Conservation (phyloP, 441 rosid species). For the Isatis lusitanica region DNA sequence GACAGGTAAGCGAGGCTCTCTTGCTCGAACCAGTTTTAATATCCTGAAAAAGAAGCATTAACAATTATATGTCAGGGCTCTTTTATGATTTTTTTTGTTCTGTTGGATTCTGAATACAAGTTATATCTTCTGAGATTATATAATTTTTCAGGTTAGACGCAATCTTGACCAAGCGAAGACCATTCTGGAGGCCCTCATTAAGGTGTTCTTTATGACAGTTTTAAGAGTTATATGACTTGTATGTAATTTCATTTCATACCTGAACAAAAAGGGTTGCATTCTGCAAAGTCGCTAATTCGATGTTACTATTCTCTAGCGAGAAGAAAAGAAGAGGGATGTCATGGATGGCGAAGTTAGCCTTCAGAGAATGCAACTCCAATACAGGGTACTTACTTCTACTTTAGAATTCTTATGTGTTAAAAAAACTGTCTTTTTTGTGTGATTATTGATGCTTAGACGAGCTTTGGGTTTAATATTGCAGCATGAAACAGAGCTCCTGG, state of each 20-base stretch:
- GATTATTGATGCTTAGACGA: neutral
- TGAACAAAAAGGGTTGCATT: conserved; percentile 12
- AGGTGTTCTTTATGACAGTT: conserved; percentile 52
- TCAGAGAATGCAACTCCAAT: conserved; percentile 87
- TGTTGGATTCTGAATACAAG: conserved; percentile 2
- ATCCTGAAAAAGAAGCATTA: neutral
- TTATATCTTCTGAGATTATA: conserved; percentile 15
- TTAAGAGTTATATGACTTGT: conserved; percentile 24
- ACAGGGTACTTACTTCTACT: conserved; percentile 53
- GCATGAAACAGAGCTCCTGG: conserved; percentile 86
- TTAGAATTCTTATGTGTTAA: neutral
- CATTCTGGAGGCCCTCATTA: conserved; percentile 81
- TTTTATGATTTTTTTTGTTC: neutral
- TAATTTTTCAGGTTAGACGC: conserved; percentile 76
- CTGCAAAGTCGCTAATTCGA: conserved; percentile 12
- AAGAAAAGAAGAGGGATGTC: conserved; percentile 94
- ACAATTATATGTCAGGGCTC: neutral
- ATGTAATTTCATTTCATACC: conserved; percentile 14
- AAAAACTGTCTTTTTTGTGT: neutral
- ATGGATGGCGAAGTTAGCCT: conserved; percentile 85
- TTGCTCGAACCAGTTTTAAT: conserved; percentile 2
- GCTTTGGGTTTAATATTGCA: conserved; percentile 23
- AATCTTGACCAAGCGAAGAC: conserved; percentile 94
- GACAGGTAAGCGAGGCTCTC: conserved; percentile 57
- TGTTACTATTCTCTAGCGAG: conserved; percentile 58